Base-by-base conservation (phyloP, 2,329 filamentous ascomycete genomes). In the Aspergillus melleus region DNA sequence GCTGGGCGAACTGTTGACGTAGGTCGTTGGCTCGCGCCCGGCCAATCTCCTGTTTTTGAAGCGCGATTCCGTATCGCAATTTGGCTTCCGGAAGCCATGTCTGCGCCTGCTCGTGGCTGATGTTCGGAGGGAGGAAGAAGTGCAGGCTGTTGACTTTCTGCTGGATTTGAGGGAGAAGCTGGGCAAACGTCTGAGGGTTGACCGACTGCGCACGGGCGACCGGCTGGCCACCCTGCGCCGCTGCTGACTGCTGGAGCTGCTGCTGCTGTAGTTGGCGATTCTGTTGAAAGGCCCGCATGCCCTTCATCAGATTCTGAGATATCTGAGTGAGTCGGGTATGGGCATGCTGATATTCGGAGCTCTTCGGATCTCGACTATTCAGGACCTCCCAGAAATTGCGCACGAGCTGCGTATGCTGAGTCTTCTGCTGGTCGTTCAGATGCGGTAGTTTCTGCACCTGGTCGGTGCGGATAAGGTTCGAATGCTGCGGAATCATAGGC, bases 351-450 rank as follows among this genome's bases (percentile, higher is more conserved):
- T 84, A 81, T 60, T 84, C 80, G 1, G 76, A 69, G 54, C 77
- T 83, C 55, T 81, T 80, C 36, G 76, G 73, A 12, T 83, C 77
- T 46, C 79, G 78, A 47, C 69, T 78, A 60, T 84, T 80, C 54
- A 84, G 75, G 32, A 79, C 72, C 30, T 80, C 78, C 84, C 84
- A 88, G 53, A 85, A 77, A 61, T 77, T 80, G 58, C 79, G 77
- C 62, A 88, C 80, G 20, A 82, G 76, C 52, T 79, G 74, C 59
- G 81, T 82, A 67, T 86, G 86, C 64, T 84, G 80, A 49, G 78
- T 72, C 73, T 86, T 87, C 66, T 84, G 80, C 52, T 81, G 74
- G 9, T 84, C 81, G 61, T 74, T 81, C 30, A 88, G 75, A 70
- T 81, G 77, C 5, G 82, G 81, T 6, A 86, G 75, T 59, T 78